phyloP scores from a whole-genome alignment of 495 filamentous ascomycete species.

The Aspergillus steynii region DNA sequence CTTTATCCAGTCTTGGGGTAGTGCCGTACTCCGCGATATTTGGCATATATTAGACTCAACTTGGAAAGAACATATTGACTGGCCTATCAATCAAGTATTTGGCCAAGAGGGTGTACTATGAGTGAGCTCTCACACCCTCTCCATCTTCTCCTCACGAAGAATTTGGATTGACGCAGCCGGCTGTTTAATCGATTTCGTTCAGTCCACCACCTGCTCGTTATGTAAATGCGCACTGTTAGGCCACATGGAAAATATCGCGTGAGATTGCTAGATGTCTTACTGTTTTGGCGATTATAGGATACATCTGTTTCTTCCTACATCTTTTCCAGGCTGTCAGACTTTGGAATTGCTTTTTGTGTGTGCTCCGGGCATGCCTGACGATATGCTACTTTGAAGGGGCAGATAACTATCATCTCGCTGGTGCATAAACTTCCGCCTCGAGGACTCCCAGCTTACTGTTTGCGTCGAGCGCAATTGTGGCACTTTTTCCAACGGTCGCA shows the following conservation, averaged over 20 bases:
- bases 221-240: too few relatives aligned
- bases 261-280: too few relatives aligned
- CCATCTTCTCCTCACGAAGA: neutral
- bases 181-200: neutral
- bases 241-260: too few relatives aligned
- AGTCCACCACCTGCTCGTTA: too few relatives aligned
- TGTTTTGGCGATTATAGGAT: too few relatives aligned
- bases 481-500: neutral
- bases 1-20: slow-evolving; percentile 25
- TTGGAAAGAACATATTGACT: slow-evolving; percentile 24
- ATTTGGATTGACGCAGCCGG: too few relatives aligned
- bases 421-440: slow-evolving; percentile 11
- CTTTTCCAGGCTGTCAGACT: too few relatives aligned
- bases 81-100: slow-evolving; percentile 13
- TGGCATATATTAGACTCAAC: slow-evolving; percentile 11
- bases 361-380: too few relatives aligned
- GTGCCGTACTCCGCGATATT: slow-evolving; percentile 21
- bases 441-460: slow-evolving; percentile 6
- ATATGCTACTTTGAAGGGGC: too few relatives aligned
- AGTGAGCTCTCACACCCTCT: too few relatives aligned
- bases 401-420: neutral
- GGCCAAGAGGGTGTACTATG: slow-evolving; percentile 1
- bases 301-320: too few relatives aligned
- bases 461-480: slow-evolving; percentile 1
- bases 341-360: too few relatives aligned